These are phyloP conservation scores for Saraca asoca DNA, from an alignment of 331 rosid genomes.

Conservation along the genomic window DNA sequence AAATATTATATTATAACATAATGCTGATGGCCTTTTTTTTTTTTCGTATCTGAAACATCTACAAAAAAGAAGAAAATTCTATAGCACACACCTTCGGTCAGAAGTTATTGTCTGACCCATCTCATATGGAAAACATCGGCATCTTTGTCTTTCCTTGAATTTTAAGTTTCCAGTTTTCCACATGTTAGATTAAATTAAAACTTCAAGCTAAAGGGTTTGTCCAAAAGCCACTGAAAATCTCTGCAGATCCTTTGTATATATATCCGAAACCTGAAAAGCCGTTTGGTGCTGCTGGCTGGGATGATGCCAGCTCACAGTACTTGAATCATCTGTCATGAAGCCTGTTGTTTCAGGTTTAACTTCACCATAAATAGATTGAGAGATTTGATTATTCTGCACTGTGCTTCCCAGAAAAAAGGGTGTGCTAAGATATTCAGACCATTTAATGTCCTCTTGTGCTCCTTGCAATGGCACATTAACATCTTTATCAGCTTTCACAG, in stretches of 20 bases:
- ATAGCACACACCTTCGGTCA: conserved; percentile 56
- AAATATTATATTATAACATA: conserved; percentile 41
- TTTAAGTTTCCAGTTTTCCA: conserved; percentile 11
- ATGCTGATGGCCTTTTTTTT: conserved; percentile 20
- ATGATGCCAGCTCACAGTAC: conserved; percentile 50
- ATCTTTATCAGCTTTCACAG: conserved; percentile 46
- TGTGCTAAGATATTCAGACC: conserved; percentile 71
- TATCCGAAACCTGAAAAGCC: conserved; percentile 48
- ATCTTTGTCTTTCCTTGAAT: conserved; percentile 36
- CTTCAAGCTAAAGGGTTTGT: conserved; percentile 57
- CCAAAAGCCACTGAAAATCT: conserved; percentile 80
- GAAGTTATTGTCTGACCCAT: conserved; percentile 40
- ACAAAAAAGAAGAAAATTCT: conserved; percentile 44
- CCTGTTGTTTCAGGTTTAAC: conserved; percentile 60
- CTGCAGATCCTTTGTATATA: conserved; percentile 74
- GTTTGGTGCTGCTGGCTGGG: conserved; percentile 37
- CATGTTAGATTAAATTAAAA: conserved; percentile 25
- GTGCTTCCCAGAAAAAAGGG: conserved; percentile 51
- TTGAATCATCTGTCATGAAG: conserved; percentile 49
- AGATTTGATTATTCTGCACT: conserved; percentile 39
- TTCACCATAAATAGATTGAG: conserved; percentile 51
- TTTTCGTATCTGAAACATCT: conserved; percentile 46
- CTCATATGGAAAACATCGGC: conserved; percentile 43
- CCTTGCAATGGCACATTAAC: conserved; percentile 37
- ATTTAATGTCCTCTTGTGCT: conserved; percentile 64